Conservation (phyloP, 2,329 filamentous ascomycete species). For the Pezicula neosporulosa region DNA sequence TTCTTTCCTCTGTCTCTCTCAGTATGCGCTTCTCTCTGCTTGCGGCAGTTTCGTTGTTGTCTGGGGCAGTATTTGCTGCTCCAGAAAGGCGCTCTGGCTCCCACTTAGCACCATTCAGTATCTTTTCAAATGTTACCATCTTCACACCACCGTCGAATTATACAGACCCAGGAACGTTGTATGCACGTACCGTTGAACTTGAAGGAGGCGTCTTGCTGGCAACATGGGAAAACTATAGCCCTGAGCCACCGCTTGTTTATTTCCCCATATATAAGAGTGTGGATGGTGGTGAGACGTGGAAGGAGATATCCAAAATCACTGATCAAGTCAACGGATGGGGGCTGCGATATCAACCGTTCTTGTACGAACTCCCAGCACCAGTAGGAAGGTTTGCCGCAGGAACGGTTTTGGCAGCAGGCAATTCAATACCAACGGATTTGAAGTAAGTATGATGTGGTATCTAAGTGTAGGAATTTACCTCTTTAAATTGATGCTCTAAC, state of each 20-base stretch:
- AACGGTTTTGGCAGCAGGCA: constrained; percentile 55
- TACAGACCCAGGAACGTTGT: constrained; percentile 25
- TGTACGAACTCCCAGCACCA: constrained; percentile 58
- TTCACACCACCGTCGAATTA: constrained; percentile 24
- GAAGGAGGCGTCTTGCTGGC: constrained; percentile 40
- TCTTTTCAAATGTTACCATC: constrained; percentile 24
- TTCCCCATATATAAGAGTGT: constrained; percentile 52
- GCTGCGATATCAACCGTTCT: constrained; percentile 64
- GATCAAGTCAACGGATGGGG: constrained; percentile 64
- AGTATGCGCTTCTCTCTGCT: constrained; percentile 19
- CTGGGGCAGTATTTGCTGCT: constrained; percentile 13
- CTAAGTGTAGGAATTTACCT: no score
- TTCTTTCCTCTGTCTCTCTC: neutral
- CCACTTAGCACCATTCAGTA: constrained; percentile 14
- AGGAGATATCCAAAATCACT: constrained; percentile 56
- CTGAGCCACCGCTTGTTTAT: constrained; percentile 45
- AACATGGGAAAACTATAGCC: constrained; percentile 55
- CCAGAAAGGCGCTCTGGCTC: neutral
- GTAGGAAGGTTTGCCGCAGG: constrained; percentile 58
- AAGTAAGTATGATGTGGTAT: no score
- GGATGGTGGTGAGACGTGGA: constrained; percentile 59
- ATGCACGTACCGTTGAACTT: constrained; percentile 32
- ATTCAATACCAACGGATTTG: constrained; percentile 44
- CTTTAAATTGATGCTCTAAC: no score
- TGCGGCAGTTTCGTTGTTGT: constrained; percentile 12